A percentile compares a stretch with the other conserved stretches of the same genome.
Conservation (phyloP, 495 filamentous ascomycete genomes). For the Aspergillus asperescens region DNA sequence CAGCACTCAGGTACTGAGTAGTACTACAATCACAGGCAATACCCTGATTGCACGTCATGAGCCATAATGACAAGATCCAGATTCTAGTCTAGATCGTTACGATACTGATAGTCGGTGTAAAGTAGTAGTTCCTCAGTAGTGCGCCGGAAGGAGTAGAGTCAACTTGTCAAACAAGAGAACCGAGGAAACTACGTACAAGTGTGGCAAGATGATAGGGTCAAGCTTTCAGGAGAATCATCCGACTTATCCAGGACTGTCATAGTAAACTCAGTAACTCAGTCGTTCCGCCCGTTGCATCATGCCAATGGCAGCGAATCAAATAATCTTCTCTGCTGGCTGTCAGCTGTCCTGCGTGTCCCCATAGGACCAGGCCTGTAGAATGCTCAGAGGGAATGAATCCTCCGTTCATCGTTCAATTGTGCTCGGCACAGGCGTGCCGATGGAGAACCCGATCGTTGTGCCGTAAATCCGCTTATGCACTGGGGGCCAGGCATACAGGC, state of each 20-base stretch:
- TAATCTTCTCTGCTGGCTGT: not conserved
- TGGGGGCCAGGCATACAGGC: conserved; percentile 2
- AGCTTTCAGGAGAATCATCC: conserved; percentile 16
- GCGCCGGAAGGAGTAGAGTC: not conserved
- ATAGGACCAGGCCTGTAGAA: conserved; percentile 5
- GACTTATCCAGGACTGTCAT: conserved; percentile 11
- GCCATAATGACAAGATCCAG: not conserved
- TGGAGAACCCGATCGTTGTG: conserved; percentile 11
- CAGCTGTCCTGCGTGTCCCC: not conserved
- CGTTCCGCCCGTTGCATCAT: too few species aligned
- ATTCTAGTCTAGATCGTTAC: too few species aligned
- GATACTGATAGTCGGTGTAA: too few species aligned
- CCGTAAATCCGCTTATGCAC: conserved; percentile 23
- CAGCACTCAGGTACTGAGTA: not conserved
- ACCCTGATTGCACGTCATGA: not conserved
- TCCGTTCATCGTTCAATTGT: too few species aligned
- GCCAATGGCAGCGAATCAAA: too few species aligned
- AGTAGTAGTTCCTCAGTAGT: too few species aligned
- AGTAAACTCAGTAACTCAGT: too few species aligned
- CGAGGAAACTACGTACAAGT: not conserved
- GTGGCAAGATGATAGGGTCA: conserved; percentile 2
- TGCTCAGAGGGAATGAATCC: too few species aligned
- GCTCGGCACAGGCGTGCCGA: conserved; percentile 22
- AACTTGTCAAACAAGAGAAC: not conserved
- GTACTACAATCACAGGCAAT: not conserved